Evolutionary conservation across 495 filamentous ascomycete species (phyloP).

Genomic region (Acidomyces sp.): DNA sequence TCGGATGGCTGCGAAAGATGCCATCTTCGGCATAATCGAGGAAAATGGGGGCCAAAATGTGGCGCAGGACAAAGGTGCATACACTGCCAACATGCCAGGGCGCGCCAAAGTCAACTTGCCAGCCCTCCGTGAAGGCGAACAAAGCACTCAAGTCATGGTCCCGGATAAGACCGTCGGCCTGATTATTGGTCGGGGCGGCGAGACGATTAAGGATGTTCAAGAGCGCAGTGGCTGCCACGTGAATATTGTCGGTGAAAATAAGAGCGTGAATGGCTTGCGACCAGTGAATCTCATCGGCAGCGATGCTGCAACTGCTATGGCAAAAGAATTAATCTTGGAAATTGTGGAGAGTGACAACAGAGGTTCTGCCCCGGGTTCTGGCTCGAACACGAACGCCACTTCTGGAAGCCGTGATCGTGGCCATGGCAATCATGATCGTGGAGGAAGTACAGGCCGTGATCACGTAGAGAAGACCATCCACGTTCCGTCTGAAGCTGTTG

Average conservation of each 20-base stretch:
- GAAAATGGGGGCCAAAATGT: slow-evolving; percentile 56
- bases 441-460: slow-evolving; percentile 34
- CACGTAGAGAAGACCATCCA: slow-evolving; percentile 66
- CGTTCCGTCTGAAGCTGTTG: slow-evolving; percentile 73
- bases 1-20: slow-evolving; percentile 54
- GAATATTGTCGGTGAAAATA: slow-evolving; percentile 76
- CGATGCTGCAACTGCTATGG: slow-evolving; percentile 47
- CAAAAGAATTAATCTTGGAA: slow-evolving; percentile 70
- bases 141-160: slow-evolving; percentile 71
- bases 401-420: slow-evolving; percentile 18
- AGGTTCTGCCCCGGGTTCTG: slow-evolving; percentile 9
- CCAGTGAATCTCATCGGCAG: slow-evolving; percentile 75
- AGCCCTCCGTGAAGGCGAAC: slow-evolving; percentile 54
- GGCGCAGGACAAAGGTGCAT: slow-evolving; percentile 21
- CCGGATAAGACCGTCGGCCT: slow-evolving; percentile 78
- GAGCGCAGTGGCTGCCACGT: slow-evolving; percentile 76
- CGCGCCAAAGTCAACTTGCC: slow-evolving; percentile 35
- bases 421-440: slow-evolving; percentile 16
- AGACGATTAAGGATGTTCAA: slow-evolving; percentile 81
- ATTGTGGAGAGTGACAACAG: slow-evolving; percentile 77
- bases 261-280: slow-evolving; percentile 68
- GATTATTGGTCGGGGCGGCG: slow-evolving; percentile 72
- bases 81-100: slow-evolving; percentile 16
- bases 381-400: slow-evolving; percentile 10
- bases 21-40: slow-evolving; percentile 68